Evolutionary conservation across 129 eudicot genomes (phyloP).

Genomic region (Rutidosis leptorrhynchoides): DNA sequence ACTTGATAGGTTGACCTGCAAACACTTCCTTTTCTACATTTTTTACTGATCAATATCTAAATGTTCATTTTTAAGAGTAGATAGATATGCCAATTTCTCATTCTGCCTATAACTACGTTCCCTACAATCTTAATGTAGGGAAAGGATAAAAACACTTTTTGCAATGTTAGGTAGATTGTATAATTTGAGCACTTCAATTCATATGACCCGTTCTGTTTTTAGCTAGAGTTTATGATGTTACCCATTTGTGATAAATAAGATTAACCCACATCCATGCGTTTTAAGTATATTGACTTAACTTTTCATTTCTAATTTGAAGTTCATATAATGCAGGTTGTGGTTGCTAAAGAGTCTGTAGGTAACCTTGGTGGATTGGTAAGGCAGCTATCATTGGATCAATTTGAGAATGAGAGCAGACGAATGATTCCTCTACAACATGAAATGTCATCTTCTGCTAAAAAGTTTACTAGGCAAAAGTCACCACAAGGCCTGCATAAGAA

Average conservation of each 20-base stretch:
- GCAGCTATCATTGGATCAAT: slow-evolving; percentile 91
- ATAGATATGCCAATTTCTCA: background rate
- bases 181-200: background rate
- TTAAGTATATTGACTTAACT: background rate
- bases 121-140: background rate
- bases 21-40: background rate
- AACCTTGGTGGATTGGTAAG: slow-evolving; percentile 94
- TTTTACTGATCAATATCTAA: background rate
- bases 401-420: slow-evolving; percentile 96
- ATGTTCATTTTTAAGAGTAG: background rate
- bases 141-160: background rate
- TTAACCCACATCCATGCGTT: background rate
- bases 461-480: slow-evolving; percentile 70
- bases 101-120: background rate
- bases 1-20: background rate
- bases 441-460: slow-evolving; percentile 58
- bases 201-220: background rate
- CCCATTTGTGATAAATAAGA: background rate
- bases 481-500: slow-evolving; percentile 97
- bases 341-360: slow-evolving; percentile 93
- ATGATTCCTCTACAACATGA: slow-evolving; percentile 80
- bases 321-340: slow-evolving; percentile 69
- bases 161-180: background rate
- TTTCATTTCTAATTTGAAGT: background rate
- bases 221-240: background rate